Evolutionary conservation across 805 yeast species (phyloP), one percentile per base, ranked within the genome.

Genomic region (Allodekkera sacchari): DNA sequence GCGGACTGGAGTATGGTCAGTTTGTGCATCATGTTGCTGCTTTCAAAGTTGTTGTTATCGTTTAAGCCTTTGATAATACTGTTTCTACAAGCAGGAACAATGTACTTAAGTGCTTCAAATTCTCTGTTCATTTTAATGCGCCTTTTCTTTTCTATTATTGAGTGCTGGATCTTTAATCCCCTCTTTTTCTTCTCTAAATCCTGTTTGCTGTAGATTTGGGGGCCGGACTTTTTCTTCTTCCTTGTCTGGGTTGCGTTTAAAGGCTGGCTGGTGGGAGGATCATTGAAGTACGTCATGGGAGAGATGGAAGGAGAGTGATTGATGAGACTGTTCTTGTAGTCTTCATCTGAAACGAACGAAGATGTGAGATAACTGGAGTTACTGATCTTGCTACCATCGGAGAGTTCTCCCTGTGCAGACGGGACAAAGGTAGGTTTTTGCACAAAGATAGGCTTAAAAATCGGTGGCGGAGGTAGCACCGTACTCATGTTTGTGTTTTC

Each of bases 1-100:
- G 89, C 74, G n/a, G 83, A 77, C 52, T 83, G 87, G 25, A 83
- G 58, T 18, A 83, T 80, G 4, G 87, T 83, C 38, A 83, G 66
- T 55, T 83, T 83, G 57, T 83, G 84, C 76, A 83, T 78, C 41
- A 47, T 43, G 31, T 43, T 52, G 25, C 53, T 49, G 30, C 44
- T 48, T 25, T 53, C 59, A 25, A 58, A 52, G 26, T 42, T 48
- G 8, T 33, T 30, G 25, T 49, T 42, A 23, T 48, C 50, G 24
- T 36, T 41, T 18, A 52, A 40, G 7, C 53, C 53, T 18, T 42
- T 43, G 10, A 50, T 34, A 10, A 57, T 58, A 19, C 69, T 64
- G 20, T 66, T 62, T 30, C 87, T 61, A 50, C 94, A 83, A 9
- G 89, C 87, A 1, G 94, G 94, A 12, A 83, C 76, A 31, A 83